Conservation (phyloP, 2,329 filamentous ascomycete genomes). For the Pseudogymnoascus sp. region DNA sequence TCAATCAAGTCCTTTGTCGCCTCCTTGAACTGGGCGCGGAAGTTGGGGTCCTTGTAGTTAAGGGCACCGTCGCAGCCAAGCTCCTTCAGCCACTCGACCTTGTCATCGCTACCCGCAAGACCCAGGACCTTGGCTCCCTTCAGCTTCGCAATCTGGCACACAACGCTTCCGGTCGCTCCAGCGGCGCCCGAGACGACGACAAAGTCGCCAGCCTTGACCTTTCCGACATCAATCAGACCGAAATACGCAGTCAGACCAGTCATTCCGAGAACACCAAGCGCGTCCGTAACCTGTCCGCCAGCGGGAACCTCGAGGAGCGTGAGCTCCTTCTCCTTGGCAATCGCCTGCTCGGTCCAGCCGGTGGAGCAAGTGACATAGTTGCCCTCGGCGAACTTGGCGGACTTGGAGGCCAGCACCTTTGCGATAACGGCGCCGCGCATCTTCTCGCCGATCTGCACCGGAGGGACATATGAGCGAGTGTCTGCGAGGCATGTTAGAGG, state of each 20-base stretch:
- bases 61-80: conserved; percentile 59
- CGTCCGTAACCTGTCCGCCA: conserved; percentile 44
- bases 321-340: conserved; percentile 46
- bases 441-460: conserved; percentile 56
- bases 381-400: conserved; percentile 45
- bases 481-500: conserved; percentile 23
- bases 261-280: conserved; percentile 51
- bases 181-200: conserved; percentile 73
- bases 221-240: conserved; percentile 60
- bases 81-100: conserved; percentile 58
- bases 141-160: conserved; percentile 70
- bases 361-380: conserved; percentile 45
- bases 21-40: conserved; percentile 49
- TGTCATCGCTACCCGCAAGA: conserved; percentile 57
- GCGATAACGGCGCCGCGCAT: conserved; percentile 59
- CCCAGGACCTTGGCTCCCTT: conserved; percentile 55
- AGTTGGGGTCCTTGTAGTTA: conserved; percentile 61
- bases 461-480: conserved; percentile 55
- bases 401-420: conserved; percentile 54
- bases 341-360: conserved; percentile 61
- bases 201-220: conserved; percentile 60
- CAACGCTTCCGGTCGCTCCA: conserved; percentile 68
- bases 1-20: conserved; percentile 55
- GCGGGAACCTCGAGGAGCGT: conserved; percentile 34
- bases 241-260: conserved; percentile 57